Conservation (phyloP, 345 rosid genomes). For the Populus ilicifolia region DNA sequence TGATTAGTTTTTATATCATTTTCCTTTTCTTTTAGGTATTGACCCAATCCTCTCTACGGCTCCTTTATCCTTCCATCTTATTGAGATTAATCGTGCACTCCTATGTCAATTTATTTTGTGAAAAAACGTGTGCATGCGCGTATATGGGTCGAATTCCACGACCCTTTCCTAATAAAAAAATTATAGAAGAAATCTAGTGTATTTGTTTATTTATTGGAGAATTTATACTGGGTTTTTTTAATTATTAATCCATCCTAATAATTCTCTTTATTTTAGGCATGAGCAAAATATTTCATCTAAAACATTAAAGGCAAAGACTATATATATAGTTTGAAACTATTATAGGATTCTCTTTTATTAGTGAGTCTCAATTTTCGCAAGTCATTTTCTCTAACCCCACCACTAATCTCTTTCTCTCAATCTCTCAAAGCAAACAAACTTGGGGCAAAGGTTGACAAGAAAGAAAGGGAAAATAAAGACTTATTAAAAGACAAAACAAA, state of each 20-base stretch:
- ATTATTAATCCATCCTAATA: too few relatives aligned
- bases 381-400: constrained; percentile 71
- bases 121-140: background rate
- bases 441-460: constrained; percentile 31
- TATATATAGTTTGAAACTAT: constrained; percentile 22
- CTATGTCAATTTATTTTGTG: constrained; percentile 19
- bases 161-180: background rate
- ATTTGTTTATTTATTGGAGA: background rate
- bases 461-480: constrained; percentile 12
- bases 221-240: background rate
- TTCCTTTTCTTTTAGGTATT: constrained; percentile 47
- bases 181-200: background rate
- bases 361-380: constrained; percentile 25
- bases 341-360: constrained; percentile 56
- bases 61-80: background rate
- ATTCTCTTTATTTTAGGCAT: background rate
- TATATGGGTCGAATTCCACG: constrained; percentile 30
- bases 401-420: constrained; percentile 41
- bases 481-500: constrained; percentile 54
- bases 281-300: background rate
- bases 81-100: constrained; percentile 1
- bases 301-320: too few relatives aligned
- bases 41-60: constrained; percentile 31
- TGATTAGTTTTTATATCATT: constrained; percentile 9
- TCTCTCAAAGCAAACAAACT: constrained; percentile 23